Evolutionary conservation across 352 stramenopile genomes (phyloP), one percentile per base, ranked within the genome.

Genomic region (Phytophthora ramorum): DNA sequence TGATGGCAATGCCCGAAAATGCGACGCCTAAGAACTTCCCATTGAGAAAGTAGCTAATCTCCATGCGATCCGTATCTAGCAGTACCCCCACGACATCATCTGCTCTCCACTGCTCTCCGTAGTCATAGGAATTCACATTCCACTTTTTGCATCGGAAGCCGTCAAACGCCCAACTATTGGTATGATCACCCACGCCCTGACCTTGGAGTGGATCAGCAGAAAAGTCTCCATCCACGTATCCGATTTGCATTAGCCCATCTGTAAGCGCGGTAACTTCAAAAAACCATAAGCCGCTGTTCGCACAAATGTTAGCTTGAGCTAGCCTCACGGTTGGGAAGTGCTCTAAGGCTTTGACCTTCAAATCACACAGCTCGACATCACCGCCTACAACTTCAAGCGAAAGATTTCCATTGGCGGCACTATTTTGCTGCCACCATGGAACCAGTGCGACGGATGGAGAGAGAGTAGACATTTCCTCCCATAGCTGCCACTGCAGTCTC

Each of bases 201-300:
- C 91, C 92, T 71, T 93, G 78, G 7, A 92, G 55, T 4, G 90
- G 68, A 58, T 97, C 91, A n/a, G 86, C 74, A 7, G 75, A 54
- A 68, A 98, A 98, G 0, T 85, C 71, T 16, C 48, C 59, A n/a
- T 95, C 89, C 19, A 97, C 81, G 83, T 96, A 99, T 2, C 96
- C 96, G 65, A 99, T 97, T 65, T 98, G 95, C 69, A 97, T 96
- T 0, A 98, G 74, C 8, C 95, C 95, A 54, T 95, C 93, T 0
- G 81, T 97, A 22, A 97, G 71, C 1, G 98, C 64, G 2, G 76
- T 68, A 3, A 96, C 93, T 77, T 98, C 93, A 62, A 98, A 97
- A 57, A 97, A 98, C 69, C 68, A 98, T 16, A 95, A 57, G 0
- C 89, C 90, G 1, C 74, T 83, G 28, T 77, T 81, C 14, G 70